These are phyloP conservation scores for Kokia cookei DNA, from an alignment of 441 rosid species.

Conservation along the genomic window DNA sequence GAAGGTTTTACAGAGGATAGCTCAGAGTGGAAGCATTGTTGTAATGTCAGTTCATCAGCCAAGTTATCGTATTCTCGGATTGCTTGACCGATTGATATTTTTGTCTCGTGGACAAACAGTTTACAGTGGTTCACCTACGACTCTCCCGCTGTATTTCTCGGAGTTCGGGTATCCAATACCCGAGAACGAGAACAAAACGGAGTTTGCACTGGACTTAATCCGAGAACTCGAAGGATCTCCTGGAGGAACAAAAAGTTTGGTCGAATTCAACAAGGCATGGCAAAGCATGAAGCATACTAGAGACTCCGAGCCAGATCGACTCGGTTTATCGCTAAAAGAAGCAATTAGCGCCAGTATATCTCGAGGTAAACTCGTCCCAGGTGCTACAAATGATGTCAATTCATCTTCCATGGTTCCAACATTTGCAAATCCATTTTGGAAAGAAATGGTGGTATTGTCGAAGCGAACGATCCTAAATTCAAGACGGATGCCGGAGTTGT, in stretches of 20 bases:
- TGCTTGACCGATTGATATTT: slow-evolving; percentile 60
- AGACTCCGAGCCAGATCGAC: slow-evolving; percentile 13
- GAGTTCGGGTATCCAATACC: slow-evolving; percentile 81
- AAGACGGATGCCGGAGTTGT: slow-evolving; percentile 56
- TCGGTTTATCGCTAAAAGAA: slow-evolving; percentile 64
- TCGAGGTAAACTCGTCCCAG: slow-evolving; percentile 73
- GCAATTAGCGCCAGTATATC: slow-evolving; percentile 84
- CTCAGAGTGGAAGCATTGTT: slow-evolving; percentile 79
- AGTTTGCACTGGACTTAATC: slow-evolving; percentile 66
- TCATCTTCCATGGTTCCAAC: slow-evolving; percentile 49
- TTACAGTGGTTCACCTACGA: slow-evolving; percentile 63
- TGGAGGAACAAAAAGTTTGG: slow-evolving; percentile 64
- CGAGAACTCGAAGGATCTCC: slow-evolving; percentile 78
- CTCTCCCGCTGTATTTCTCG: slow-evolving; percentile 40
- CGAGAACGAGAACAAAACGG: slow-evolving; percentile 64
- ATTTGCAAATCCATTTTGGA: slow-evolving; percentile 72
- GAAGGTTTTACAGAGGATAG: slow-evolving; percentile 71
- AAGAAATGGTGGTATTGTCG: slow-evolving; percentile 53
- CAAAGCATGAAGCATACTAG: slow-evolving; percentile 40
- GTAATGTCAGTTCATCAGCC: slow-evolving; percentile 86
- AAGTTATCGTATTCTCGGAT: slow-evolving; percentile 62
- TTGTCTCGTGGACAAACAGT: slow-evolving; percentile 77
- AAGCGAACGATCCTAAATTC: slow-evolving; percentile 54
- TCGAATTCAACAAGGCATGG: slow-evolving; percentile 72
- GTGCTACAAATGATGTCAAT: slow-evolving; percentile 30